Conservation (phyloP, 345 rosid species). For the Iberis pinnata region DNA sequence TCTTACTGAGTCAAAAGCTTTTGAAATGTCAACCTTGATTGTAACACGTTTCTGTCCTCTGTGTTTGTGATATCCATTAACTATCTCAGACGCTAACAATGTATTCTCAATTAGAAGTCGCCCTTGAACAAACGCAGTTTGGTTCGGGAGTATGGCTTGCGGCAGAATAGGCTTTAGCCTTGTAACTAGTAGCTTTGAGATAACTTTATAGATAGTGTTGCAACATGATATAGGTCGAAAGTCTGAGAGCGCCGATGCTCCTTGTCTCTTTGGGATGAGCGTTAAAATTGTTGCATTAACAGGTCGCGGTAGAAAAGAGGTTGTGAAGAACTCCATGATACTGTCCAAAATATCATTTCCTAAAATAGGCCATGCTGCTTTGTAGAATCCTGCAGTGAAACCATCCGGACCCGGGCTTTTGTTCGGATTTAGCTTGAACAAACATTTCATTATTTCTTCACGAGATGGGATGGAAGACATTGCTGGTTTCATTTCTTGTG, state of each 20-base stretch:
- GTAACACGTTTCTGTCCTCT: not conserved
- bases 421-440: not conserved
- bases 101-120: not conserved
- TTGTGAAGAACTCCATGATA: not conserved
- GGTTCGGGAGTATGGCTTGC: rapidly evolving
- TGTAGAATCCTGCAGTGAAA: not conserved
- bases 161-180: not conserved
- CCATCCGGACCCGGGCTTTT: not conserved
- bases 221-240: not conserved
- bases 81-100: not conserved
- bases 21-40: not conserved
- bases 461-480: not conserved
- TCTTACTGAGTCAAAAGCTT: not conserved
- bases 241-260: not conserved
- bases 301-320: not conserved
- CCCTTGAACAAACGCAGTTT: not conserved
- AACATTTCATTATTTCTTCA: not conserved
- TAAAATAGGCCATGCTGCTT: not conserved
- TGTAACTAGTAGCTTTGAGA: not conserved
- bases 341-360: no score
- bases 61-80: not conserved
- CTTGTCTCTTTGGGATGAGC: not conserved
- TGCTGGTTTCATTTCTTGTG: not conserved
- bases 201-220: not conserved
- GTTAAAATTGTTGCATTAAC: not conserved